phyloP scores from a whole-genome alignment of 2,329 filamentous ascomycete genomes.

The Coleophoma crateriformis region DNA sequence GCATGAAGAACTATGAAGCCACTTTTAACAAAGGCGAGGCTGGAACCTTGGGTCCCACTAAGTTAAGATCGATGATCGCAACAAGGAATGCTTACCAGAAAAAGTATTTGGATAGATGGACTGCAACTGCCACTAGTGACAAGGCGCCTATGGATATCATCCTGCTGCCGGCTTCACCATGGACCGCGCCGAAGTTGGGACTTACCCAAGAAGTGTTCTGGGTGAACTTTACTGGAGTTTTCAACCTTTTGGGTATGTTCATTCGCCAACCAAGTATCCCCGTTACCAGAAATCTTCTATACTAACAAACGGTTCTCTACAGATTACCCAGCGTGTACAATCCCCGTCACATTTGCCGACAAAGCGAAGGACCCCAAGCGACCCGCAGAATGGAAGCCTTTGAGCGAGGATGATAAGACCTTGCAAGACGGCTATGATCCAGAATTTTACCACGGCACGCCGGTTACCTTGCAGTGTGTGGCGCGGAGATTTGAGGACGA shows the following conservation, averaged over 20 bases:
- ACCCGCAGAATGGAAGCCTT: constrained; percentile 15
- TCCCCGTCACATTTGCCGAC: constrained; percentile 38
- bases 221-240: constrained; percentile 25
- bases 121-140: constrained; percentile 22
- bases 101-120: constrained; percentile 30
- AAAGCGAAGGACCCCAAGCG: constrained; percentile 27
- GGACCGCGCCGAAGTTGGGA: constrained; percentile 28
- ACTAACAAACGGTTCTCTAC: constrained; percentile 6
- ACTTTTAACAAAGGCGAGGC: constrained; percentile 20
- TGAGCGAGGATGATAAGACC: constrained; percentile 20
- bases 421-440: constrained; percentile 25
- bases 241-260: constrained; percentile 23
- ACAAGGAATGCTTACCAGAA: constrained; percentile 28
- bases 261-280: neutral
- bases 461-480: constrained; percentile 22
- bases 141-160: constrained; percentile 28
- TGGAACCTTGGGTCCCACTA: constrained; percentile 20
- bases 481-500: constrained; percentile 24
- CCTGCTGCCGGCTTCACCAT: constrained; percentile 25
- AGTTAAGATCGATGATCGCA: constrained; percentile 24
- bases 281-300: neutral
- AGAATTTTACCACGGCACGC: constrained; percentile 24
- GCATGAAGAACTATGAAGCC: constrained; percentile 24
- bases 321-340: constrained; percentile 29
- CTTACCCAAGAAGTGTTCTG: constrained; percentile 20